phyloP scores from a whole-genome alignment of 495 filamentous ascomycete genomes.

The Penicillium diatomitis region DNA sequence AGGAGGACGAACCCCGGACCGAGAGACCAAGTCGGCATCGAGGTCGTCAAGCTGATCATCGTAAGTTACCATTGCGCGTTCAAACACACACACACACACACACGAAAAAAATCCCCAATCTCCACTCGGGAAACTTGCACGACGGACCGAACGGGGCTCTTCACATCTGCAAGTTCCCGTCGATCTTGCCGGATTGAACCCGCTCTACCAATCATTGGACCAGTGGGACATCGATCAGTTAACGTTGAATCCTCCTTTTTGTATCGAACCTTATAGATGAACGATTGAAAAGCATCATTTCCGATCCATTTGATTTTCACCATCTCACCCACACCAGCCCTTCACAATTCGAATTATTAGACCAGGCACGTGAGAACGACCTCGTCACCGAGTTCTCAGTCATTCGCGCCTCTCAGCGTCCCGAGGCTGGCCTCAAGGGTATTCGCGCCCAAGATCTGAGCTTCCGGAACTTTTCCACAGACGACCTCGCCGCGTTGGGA shows the following conservation, averaged over 20 bases:
- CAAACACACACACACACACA: neutral
- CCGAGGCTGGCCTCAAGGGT: slow-evolving; percentile 49
- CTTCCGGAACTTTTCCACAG: slow-evolving; percentile 52
- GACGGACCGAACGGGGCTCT: too few relatives aligned
- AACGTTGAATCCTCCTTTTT: neutral
- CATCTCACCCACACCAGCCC: slow-evolving; percentile 72
- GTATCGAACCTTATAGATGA: slow-evolving; percentile 13
- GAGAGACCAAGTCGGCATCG: slow-evolving; percentile 26
- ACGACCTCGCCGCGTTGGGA: slow-evolving; percentile 26
- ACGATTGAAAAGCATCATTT: slow-evolving; percentile 51
- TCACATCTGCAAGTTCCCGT: too few relatives aligned
- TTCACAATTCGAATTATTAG: slow-evolving; percentile 50
- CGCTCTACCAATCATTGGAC: neutral
- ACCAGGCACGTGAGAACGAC: slow-evolving; percentile 48
- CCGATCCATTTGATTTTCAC: slow-evolving; percentile 80
- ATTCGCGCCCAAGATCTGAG: slow-evolving; percentile 57
- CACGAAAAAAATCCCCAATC: too few relatives aligned
- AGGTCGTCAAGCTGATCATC: slow-evolving; percentile 20
- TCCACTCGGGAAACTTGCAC: too few relatives aligned
- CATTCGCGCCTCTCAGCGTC: slow-evolving; percentile 57
- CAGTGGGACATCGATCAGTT: neutral
- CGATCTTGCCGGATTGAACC: too few relatives aligned
- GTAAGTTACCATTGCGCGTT: slow-evolving; percentile 19
- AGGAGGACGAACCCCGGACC: slow-evolving; percentile 34
- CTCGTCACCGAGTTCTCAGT: slow-evolving; percentile 58